A percentile compares a stretch with the other conserved stretches of the same genome.
Evolutionary conservation across 139 green algal species (phyloP).

Genomic region (Mychonastes homosphaera): DNA sequence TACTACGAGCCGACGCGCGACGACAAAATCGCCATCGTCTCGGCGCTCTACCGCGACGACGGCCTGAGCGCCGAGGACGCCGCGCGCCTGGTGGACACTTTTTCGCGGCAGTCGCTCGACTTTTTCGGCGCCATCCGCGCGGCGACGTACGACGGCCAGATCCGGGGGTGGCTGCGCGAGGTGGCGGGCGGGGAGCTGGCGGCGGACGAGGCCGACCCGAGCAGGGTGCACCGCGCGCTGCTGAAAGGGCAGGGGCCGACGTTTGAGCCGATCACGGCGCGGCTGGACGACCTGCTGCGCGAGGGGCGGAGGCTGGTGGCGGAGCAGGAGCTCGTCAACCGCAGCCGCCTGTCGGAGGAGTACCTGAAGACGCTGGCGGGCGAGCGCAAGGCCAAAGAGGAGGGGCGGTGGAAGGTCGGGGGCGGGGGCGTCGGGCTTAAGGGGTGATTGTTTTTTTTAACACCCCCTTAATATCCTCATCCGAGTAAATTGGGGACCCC

Average conservation of each 20-base stretch:
- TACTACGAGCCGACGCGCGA: constrained; percentile 58
- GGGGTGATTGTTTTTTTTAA: too few species aligned
- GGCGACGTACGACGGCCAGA: constrained; percentile 69
- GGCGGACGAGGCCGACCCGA: constrained; percentile 29
- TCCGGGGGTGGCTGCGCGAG: constrained; percentile 56
- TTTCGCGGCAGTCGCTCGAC: constrained; percentile 64
- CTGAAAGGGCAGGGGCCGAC: constrained; percentile 26
- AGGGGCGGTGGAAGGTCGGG: too few species aligned
- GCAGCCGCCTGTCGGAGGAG: constrained; percentile 40
- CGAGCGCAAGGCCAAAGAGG: too few species aligned
- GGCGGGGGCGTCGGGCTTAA: too few species aligned
- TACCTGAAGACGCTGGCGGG: too few species aligned
- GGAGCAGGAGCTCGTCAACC: constrained; percentile 37
- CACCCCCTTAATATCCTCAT: too few species aligned
- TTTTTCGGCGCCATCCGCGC: constrained; percentile 75
- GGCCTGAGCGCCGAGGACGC: constrained; percentile 59
- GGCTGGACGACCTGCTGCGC: constrained; percentile 34
- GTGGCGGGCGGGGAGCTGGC: constrained; percentile 16
- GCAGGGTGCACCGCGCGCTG: constrained; percentile 23
- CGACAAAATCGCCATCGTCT: constrained; percentile 67
- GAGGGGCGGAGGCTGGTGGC: constrained; percentile 41
- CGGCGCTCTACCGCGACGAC: constrained; percentile 67
- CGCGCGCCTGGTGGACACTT: constrained; percentile 58
- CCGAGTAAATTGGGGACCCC: too few species aligned
- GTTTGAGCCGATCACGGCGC: constrained; percentile 51